phyloP scores from a whole-genome alignment of 2,329 filamentous ascomycete species.

The Aspergillus intermedius region DNA sequence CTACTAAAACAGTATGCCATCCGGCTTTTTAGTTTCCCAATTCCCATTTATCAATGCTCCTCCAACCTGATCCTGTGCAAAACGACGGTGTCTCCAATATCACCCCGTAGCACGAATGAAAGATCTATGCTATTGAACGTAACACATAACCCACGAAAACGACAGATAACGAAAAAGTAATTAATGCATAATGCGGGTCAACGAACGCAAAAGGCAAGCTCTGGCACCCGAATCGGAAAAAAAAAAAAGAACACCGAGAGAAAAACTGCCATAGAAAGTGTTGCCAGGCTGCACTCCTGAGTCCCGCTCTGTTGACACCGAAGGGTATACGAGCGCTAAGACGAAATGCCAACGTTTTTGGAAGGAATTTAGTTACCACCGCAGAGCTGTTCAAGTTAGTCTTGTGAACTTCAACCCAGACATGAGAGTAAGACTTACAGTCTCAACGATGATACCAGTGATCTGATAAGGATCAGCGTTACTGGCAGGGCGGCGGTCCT shows the following conservation, averaged over 20 bases:
- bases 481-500: slow-evolving; percentile 74
- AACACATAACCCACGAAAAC: slow-evolving; percentile 22
- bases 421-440: slow-evolving; percentile 33
- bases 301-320: slow-evolving; percentile 32
- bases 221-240: slow-evolving; percentile 12
- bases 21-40: background rate
- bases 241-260: slow-evolving; percentile 11
- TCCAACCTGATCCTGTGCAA: slow-evolving; percentile 5
- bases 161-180: slow-evolving; percentile 10
- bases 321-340: slow-evolving; percentile 37
- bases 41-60: background rate
- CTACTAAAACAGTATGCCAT: slow-evolving; percentile 1
- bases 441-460: slow-evolving; percentile 73
- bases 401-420: background rate
- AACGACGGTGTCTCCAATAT: slow-evolving; percentile 12
- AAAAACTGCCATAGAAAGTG: slow-evolving; percentile 23
- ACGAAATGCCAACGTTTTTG: slow-evolving; percentile 21
- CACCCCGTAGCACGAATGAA: slow-evolving; percentile 9
- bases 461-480: slow-evolving; percentile 85
- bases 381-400: slow-evolving; percentile 24
- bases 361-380: slow-evolving; percentile 32
- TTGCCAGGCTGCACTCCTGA: slow-evolving; percentile 29
- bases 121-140: slow-evolving; percentile 21
- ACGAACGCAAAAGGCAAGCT: slow-evolving; percentile 17
- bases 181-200: slow-evolving; percentile 16